Conservation (phyloP, 2,329 filamentous ascomycete species). For the Colletotrichum tabaci region DNA sequence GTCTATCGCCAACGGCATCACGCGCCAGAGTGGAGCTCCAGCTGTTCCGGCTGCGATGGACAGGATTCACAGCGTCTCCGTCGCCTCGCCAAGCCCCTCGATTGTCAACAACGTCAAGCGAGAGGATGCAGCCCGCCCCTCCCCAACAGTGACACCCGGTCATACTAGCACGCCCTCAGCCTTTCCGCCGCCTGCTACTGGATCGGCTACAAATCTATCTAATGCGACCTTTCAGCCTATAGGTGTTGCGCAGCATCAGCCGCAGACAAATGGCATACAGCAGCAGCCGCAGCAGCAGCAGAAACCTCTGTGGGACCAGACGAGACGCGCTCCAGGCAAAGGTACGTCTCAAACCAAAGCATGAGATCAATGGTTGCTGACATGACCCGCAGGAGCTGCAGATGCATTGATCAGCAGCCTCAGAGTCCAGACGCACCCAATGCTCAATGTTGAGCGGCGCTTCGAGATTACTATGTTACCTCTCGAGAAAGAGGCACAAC, state of each 20-base stretch:
- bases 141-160: slow-evolving; percentile 51
- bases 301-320: slow-evolving; percentile 50
- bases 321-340: slow-evolving; percentile 58
- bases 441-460: slow-evolving; percentile 72
- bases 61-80: slow-evolving; percentile 55
- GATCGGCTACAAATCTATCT: slow-evolving; percentile 42
- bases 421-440: slow-evolving; percentile 77
- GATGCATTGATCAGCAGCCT: slow-evolving; percentile 79
- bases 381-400: slow-evolving; percentile 57
- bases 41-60: slow-evolving; percentile 37
- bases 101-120: slow-evolving; percentile 50
- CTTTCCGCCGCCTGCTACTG: slow-evolving; percentile 42
- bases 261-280: slow-evolving; percentile 53
- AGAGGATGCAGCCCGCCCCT: slow-evolving; percentile 53
- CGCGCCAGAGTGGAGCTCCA: slow-evolving; percentile 35
- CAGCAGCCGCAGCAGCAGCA: slow-evolving; percentile 52
- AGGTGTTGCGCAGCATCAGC: slow-evolving; percentile 44
- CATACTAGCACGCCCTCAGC: slow-evolving; percentile 39
- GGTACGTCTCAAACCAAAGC: slow-evolving; percentile 49
- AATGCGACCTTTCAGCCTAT: slow-evolving; percentile 43
- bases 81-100: slow-evolving; percentile 63
- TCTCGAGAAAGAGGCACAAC: slow-evolving; percentile 75
- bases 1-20: slow-evolving; percentile 50
- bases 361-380: slow-evolving; percentile 43
- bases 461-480: slow-evolving; percentile 77